Evolutionary conservation across 2,329 filamentous ascomycete species (phyloP).

Genomic region (Blumeriella jaapii): DNA sequence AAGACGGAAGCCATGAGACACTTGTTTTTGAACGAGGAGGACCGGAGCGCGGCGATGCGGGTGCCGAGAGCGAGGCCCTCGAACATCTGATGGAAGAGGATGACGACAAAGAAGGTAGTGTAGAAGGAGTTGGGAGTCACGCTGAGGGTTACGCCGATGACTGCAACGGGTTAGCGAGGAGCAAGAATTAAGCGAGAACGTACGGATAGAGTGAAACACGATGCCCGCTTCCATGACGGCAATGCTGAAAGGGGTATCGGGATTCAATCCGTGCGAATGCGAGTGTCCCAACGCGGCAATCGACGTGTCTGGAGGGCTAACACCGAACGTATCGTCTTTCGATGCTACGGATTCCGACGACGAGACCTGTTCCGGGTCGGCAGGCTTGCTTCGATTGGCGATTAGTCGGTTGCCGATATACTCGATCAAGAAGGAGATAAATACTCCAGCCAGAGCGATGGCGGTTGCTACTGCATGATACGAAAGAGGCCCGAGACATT

Average conservation of each 20-base stretch:
- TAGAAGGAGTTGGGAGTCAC: constrained; percentile 46
- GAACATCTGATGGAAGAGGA: constrained; percentile 70
- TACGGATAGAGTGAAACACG: constrained; percentile 60
- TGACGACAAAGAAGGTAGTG: constrained; percentile 50
- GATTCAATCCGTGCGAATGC: neutral
- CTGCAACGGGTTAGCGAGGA: neutral
- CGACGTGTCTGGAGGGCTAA: neutral
- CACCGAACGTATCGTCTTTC: neutral
- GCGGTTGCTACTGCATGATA: constrained; percentile 62
- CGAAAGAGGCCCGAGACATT: constrained; percentile 49
- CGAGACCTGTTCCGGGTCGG: constrained; percentile 4
- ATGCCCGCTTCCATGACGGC: constrained; percentile 62
- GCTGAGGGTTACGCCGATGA: constrained; percentile 8
- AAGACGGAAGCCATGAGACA: constrained; percentile 51
- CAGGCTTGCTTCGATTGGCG: constrained; percentile 31
- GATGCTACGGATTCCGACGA: no score
- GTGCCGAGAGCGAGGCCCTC: constrained; percentile 65
- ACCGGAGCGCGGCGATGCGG: constrained; percentile 45
- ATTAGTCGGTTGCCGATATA: constrained; percentile 52
- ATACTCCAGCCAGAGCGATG: constrained; percentile 62
- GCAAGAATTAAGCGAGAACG: constrained; percentile 37
- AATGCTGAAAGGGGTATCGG: constrained; percentile 31
- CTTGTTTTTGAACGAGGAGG: constrained; percentile 33
- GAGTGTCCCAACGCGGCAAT: constrained; percentile 5
- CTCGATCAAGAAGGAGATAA: constrained; percentile 62